A percentile compares a stretch with the other conserved stretches of the same genome.
phyloP scores from a whole-genome alignment of 1,284 basidiomycete genomes.

The Moesziomyces aphidis region DNA sequence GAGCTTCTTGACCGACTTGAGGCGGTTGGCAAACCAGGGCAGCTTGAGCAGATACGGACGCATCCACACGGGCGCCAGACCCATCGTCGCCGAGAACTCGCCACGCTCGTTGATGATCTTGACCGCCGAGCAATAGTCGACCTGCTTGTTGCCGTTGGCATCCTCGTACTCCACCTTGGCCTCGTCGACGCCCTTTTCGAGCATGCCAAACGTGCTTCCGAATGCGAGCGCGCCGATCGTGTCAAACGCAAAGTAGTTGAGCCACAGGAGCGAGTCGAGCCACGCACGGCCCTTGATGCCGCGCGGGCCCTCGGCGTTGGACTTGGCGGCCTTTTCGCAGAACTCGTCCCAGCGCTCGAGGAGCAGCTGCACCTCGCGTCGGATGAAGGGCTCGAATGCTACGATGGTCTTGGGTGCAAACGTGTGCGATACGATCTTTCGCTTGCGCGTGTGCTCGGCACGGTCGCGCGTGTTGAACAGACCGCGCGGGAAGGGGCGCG shows the following conservation, averaged over 20 bases:
- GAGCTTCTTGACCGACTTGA: slow-evolving; percentile 78
- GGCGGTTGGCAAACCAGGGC: slow-evolving; percentile 79
- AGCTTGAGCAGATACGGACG: slow-evolving; percentile 53
- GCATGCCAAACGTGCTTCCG: slow-evolving; percentile 81
- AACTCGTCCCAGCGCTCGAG: slow-evolving; percentile 62
- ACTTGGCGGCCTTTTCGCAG: slow-evolving; percentile 47
- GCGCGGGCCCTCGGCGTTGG: slow-evolving; percentile 45
- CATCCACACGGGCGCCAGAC: slow-evolving; percentile 77
- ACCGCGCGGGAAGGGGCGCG: slow-evolving; percentile 69
- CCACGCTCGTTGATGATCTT: slow-evolving; percentile 89
- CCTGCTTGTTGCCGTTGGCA: slow-evolving; percentile 69
- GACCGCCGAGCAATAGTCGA: slow-evolving; percentile 79
- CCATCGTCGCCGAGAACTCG: slow-evolving; percentile 86
- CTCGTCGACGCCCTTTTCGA: slow-evolving; percentile 78
- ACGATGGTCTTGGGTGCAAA: slow-evolving; percentile 73
- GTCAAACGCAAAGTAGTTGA: slow-evolving; percentile 82
- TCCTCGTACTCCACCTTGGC: slow-evolving; percentile 72
- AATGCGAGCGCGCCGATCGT: slow-evolving; percentile 66
- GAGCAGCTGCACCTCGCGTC: slow-evolving; percentile 57
- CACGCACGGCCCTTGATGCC: slow-evolving; percentile 59
- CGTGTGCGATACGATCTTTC: slow-evolving; percentile 87
- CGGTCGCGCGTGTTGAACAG: slow-evolving; percentile 88
- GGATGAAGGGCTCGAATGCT: slow-evolving; percentile 62
- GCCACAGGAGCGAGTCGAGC: slow-evolving; percentile 72
- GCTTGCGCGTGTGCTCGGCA: slow-evolving; percentile 84